Evolutionary conservation across 371 early-diverging fungal species (phyloP).

Genomic region (Mucor circinelloides): DNA sequence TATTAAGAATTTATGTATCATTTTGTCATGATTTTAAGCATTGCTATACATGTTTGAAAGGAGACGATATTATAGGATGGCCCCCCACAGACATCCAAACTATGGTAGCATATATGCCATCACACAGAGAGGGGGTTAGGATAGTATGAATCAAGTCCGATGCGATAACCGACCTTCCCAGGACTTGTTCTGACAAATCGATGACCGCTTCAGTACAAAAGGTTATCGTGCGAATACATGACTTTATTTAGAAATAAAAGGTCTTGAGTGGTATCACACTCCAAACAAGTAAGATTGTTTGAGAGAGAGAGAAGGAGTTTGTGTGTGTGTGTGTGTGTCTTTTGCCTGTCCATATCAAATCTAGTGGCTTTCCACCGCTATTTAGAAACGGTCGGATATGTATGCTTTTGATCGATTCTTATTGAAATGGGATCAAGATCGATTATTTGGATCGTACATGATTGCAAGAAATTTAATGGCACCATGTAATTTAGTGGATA

Average conservation of each 20-base stretch:
- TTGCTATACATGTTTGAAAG: not conserved
- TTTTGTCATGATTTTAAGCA: not conserved
- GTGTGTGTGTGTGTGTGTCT: too few relatives aligned
- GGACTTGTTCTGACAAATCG: constrained; percentile 36
- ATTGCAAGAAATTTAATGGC: not conserved
- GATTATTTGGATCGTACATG: not conserved
- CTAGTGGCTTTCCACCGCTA: not conserved
- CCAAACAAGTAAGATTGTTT: not conserved
- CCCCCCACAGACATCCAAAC: not conserved
- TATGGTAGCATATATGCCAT: not conserved
- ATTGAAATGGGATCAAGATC: not conserved
- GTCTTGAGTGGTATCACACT: constrained; percentile 7
- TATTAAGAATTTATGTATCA: too few relatives aligned
- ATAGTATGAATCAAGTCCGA: not conserved
- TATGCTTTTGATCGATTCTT: not conserved
- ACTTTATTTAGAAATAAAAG: constrained; percentile 6
- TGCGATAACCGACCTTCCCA: constrained; percentile 17
- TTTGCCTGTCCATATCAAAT: not conserved
- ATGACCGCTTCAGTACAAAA: constrained; percentile 4
- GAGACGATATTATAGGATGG: not conserved
- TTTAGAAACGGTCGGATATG: not conserved
- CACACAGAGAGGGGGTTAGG: constrained; percentile 5
- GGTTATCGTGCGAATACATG: constrained; percentile 25
- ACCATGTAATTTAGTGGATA: not conserved
- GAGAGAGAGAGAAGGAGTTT: not conserved